A percentile compares a stretch with the other conserved stretches of the same genome.
Evolutionary conservation across 1,284 basidiomycete genomes (phyloP).

Genomic region (Cryptococcus floricola): DNA sequence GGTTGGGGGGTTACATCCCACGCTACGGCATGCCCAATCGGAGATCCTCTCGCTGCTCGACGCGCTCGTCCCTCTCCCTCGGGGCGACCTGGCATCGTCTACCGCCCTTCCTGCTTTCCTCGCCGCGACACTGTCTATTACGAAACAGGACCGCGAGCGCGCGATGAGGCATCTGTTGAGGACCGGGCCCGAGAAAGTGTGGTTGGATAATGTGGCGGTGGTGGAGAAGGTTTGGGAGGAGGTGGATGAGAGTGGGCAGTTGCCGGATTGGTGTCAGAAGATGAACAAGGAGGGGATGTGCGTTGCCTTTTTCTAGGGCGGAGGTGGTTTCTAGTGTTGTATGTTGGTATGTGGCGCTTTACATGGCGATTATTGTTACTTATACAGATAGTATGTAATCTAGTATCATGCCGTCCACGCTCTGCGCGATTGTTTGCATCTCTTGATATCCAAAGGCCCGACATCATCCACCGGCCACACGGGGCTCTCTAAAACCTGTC

Average conservation of each 20-base stretch:
- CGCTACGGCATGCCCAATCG: constrained; percentile 17
- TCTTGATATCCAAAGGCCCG: no score
- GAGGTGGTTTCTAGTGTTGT: no score
- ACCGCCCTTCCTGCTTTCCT: constrained; percentile 30
- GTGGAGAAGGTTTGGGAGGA: constrained; percentile 35
- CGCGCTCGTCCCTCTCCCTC: constrained; percentile 22
- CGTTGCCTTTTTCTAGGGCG: constrained; percentile 27
- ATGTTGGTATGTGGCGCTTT: no score
- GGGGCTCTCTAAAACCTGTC: no score
- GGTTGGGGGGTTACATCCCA: constrained; percentile 27
- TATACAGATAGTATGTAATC: no score
- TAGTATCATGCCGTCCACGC: no score
- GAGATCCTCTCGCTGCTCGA: constrained; percentile 26
- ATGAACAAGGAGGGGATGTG: constrained; percentile 28
- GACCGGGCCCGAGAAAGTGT: constrained; percentile 27
- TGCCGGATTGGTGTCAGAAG: constrained; percentile 32
- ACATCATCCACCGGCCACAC: no score
- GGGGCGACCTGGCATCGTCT: constrained; percentile 27
- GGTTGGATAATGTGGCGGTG: constrained; percentile 31
- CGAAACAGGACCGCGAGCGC: constrained; percentile 20
- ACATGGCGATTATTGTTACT: no score
- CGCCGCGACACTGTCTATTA: constrained; percentile 18
- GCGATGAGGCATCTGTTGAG: constrained; percentile 22
- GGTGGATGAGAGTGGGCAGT: constrained; percentile 23
- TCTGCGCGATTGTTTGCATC: no score